phyloP scores from a whole-genome alignment of 2,329 filamentous ascomycete species.

The Ambrosiella cleistominuta region DNA sequence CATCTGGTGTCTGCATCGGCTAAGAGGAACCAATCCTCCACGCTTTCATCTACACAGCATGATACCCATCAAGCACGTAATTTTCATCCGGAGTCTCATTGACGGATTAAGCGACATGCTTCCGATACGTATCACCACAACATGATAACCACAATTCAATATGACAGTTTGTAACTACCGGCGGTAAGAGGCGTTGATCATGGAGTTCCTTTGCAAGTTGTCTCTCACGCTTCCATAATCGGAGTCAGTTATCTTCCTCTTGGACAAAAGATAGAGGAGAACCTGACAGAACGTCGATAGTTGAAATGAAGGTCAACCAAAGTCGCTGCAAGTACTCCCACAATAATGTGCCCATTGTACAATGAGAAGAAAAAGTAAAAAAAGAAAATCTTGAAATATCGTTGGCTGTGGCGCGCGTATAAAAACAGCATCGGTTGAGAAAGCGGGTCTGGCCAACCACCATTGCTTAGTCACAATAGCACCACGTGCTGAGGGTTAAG shows the following conservation, averaged over 20 bases:
- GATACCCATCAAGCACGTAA: not conserved
- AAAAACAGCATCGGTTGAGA: conserved; percentile 13
- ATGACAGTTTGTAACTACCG: conserved; percentile 41
- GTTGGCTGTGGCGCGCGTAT: conserved; percentile 11
- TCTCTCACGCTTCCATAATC: conserved; percentile 57
- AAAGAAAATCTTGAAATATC: conserved; percentile 14
- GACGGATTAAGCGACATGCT: not conserved
- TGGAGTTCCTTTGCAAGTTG: conserved; percentile 29
- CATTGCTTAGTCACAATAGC: not conserved
- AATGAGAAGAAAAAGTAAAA: conserved; percentile 34
- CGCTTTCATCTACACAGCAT: not conserved
- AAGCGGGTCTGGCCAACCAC: conserved; percentile 1
- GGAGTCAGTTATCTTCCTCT: conserved; percentile 38
- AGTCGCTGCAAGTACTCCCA: conserved; percentile 43
- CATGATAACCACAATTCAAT: not conserved
- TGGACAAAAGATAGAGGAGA: conserved; percentile 57
- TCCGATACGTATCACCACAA: not conserved
- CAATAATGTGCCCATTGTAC: conserved; percentile 54
- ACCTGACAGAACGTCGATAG: conserved; percentile 35
- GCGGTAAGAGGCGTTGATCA: conserved; percentile 55
- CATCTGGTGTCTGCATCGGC: too few species aligned
- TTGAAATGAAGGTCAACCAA: conserved; percentile 13
- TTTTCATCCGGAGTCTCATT: not conserved
- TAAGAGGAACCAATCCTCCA: too few species aligned
- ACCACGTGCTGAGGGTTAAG: not conserved